Conservation (phyloP, 371 early-diverging fungal genomes). For the Syncephalis fuscata region DNA sequence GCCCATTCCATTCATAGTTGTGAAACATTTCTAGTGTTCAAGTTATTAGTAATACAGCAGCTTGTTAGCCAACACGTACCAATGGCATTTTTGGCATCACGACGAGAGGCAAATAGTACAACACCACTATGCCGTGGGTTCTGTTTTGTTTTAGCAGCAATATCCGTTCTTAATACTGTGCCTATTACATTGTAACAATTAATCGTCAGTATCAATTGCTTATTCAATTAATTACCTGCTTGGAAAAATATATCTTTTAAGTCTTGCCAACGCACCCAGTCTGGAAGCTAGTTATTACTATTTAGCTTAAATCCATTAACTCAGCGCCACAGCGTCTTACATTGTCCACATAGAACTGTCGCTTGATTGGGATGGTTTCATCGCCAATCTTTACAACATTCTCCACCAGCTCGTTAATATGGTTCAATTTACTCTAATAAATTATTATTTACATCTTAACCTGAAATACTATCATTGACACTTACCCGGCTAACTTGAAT, state of each 20-base stretch:
- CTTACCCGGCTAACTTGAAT: slow-evolving; percentile 36
- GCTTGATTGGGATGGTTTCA: neutral
- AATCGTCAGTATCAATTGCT: no score
- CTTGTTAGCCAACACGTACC: slow-evolving; percentile 23
- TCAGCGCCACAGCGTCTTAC: no score
- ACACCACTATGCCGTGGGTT: slow-evolving; percentile 57
- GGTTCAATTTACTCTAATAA: no score
- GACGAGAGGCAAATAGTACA: slow-evolving; percentile 44
- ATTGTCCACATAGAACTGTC: neutral
- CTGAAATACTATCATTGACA: neutral
- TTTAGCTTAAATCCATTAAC: neutral
- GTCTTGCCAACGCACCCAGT: slow-evolving; percentile 62
- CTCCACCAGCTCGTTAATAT: no score
- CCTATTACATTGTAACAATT: slow-evolving; percentile 18
- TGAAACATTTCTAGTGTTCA: slow-evolving; percentile 31
- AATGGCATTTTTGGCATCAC: slow-evolving; percentile 51
- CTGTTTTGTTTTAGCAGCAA: slow-evolving; percentile 42
- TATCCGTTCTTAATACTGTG: slow-evolving; percentile 51
- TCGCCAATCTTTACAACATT: neutral
- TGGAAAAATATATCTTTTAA: slow-evolving; percentile 65
- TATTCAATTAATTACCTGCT: slow-evolving; percentile 12
- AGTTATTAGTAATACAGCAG: slow-evolving; percentile 1
- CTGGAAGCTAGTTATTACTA: slow-evolving; percentile 35
- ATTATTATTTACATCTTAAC: neutral
- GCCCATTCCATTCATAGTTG: slow-evolving; percentile 49